Percentiles rank a stretch among this genome's conserved stretches.
Conservation (phyloP, 2,329 filamentous ascomycete species). For the Sporothrix pallida region DNA sequence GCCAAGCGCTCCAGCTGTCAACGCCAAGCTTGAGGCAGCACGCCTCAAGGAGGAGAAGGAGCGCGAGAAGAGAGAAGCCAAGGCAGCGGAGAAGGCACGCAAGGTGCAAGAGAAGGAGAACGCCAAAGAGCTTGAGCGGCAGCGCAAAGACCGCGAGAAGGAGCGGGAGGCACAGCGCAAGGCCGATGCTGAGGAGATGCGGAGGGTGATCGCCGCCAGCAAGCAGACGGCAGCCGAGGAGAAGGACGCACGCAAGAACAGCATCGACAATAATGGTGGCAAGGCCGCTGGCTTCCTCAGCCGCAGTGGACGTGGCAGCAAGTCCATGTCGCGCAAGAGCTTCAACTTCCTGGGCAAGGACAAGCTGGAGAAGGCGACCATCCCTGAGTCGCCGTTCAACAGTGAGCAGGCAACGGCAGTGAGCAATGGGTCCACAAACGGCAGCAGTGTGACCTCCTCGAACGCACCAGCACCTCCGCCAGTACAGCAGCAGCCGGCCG, state of each 20-base stretch:
- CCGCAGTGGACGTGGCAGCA: slow-evolving; percentile 73
- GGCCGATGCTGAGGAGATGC: slow-evolving; percentile 66
- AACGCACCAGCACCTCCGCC: slow-evolving; percentile 15
- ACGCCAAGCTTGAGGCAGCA: slow-evolving; percentile 38
- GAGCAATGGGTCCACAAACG: slow-evolving; percentile 40
- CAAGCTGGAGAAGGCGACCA: slow-evolving; percentile 41
- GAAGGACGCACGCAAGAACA: slow-evolving; percentile 52
- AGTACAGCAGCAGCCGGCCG: background rate
- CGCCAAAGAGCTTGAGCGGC: slow-evolving; percentile 53
- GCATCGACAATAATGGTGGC: slow-evolving; percentile 40
- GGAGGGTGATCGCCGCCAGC: slow-evolving; percentile 69
- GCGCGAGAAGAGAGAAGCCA: slow-evolving; percentile 72
- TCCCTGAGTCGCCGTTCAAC: slow-evolving; percentile 29
- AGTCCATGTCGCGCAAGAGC: slow-evolving; percentile 78
- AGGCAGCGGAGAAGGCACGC: slow-evolving; percentile 57
- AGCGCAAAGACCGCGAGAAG: slow-evolving; percentile 48
- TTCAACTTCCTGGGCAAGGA: slow-evolving; percentile 68
- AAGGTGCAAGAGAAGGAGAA: slow-evolving; percentile 55
- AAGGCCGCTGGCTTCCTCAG: slow-evolving; percentile 57
- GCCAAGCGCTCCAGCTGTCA: slow-evolving; percentile 37
- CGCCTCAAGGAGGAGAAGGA: slow-evolving; percentile 64
- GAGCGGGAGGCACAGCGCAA: slow-evolving; percentile 49
- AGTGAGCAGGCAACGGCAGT: slow-evolving; percentile 31
- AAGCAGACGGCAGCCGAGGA: slow-evolving; percentile 65
- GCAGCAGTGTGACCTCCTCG: slow-evolving; percentile 35